Evolutionary conservation across 495 filamentous ascomycete species (phyloP), one percentile per base, ranked within the genome.

Genomic region (Xylaria nigripes): DNA sequence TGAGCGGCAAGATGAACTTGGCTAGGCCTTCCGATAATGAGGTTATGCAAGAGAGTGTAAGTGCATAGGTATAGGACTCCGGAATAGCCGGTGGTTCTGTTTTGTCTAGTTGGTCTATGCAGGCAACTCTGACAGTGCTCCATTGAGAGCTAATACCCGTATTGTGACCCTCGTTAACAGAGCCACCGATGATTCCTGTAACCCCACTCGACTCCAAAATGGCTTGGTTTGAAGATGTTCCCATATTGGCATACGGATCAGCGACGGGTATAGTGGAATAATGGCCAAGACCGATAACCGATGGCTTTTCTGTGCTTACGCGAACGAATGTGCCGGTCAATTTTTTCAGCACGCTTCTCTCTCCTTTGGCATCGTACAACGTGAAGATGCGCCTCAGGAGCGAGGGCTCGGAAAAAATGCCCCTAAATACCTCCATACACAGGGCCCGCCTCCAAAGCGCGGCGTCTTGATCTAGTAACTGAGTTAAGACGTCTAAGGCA

Each of bases 101-200:
- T 66, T 98, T 98, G 70, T 98, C 93, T 10, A 97, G 80, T 46
- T 95, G 86, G 52, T 98, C 93, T 36, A 97, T 86, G 65, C 90
- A 97, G 22, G 91, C 84, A 18, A 88, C 89, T 50, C 89, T 77
- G 60, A 94, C 81, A 19, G 85, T 77, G 72, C 94, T 97, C 91
- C 90, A 96, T 60, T 91, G 85, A 24, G 73, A 81, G 67, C 89
- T 95, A 60, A 98, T 89, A 6, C 89, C 93, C 0, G 81, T 81
- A 57, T 80, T 85, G 30, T 76, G 72, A 19, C 84, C 83, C 34
- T 78, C 80, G 4, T 81, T 74, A n/a, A 88, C 86, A 25, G 85
- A 78, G 40, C 86, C 80, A 41, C 86, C 84, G 65, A 96, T 92
- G 24, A 94, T 88, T 22, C 93, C 93, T 21, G 88, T 82, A 42